Base-by-base conservation (phyloP, 345 rosid genomes). In the Arabidopsis arenosa region DNA sequence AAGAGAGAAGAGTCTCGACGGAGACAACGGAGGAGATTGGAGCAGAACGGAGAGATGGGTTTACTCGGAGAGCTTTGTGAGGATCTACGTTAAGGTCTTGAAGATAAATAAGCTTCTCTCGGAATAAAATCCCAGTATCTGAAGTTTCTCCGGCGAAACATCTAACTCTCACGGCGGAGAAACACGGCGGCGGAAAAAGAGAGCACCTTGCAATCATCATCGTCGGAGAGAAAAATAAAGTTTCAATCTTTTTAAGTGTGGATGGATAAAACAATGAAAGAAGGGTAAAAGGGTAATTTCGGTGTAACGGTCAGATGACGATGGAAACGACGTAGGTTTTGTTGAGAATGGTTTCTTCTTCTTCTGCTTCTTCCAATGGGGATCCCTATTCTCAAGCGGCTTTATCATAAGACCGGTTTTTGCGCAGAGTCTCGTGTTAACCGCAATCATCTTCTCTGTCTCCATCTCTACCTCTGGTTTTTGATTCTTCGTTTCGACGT, bases 41-140 rank as follows among this genome's bases (percentile, higher is more conserved):
- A 39, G 87, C 75, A 33, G 89, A 80, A n/a, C 96, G 97, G 76
- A 91, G 84, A 57, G 87, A 63, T 0, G 97, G 98, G 79, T 90
- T 92, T 10, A 76, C 75, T 44, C 69, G 70, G 14, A 92, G 92
- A 75, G 92, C 98, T 66, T 88, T 90, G 18, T 78, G 87, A 63
- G 89, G 79, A 76, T 92, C 73, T 10, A 92, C 75, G 63, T 89
- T 86, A 63, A 91, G 93, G 81, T 77, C 69, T 32, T 87, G 72
- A 15, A 91, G 93, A 79, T 91, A 90, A 48, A 85, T 77, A 7
- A 90, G 84, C 70, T 91, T 93, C 62, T 87, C 82, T 5, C 90
- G 83, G 85, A 93, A 90, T 32, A 90, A 85, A n/a, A 83, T 79
- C 12, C 95, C 97, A 18, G 85, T 40, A 69, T 93, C 87, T 5